A percentile compares a stretch with the other conserved stretches of the same genome.
phyloP scores from a whole-genome alignment of 768 basidiomycete genomes.

The Floccularia luteovirens region DNA sequence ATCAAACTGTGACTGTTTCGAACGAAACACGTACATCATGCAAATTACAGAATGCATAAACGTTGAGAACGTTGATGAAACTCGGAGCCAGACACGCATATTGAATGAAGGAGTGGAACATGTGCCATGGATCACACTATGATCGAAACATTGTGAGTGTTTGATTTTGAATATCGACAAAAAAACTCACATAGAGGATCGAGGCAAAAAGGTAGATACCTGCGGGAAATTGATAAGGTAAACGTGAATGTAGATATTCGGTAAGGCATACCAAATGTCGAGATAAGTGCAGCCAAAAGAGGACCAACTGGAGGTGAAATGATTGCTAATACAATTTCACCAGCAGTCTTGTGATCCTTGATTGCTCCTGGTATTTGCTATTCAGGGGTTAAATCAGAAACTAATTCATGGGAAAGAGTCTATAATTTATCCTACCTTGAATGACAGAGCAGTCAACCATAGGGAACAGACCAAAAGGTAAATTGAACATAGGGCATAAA shows the following conservation, averaged over 20 bases:
- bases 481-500: slow-evolving; percentile 74
- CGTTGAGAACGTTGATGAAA: slow-evolving; percentile 92
- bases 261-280: slow-evolving; percentile 54
- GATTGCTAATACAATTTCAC: slow-evolving; percentile 46
- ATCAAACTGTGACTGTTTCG: no score
- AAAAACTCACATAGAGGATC: slow-evolving; percentile 67
- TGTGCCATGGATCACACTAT: slow-evolving; percentile 95
- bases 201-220: slow-evolving; percentile 81
- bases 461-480: slow-evolving; percentile 88
- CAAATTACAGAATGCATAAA: slow-evolving; percentile 96
- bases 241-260: background rate
- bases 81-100: slow-evolving; percentile 86
- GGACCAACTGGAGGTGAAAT: slow-evolving; percentile 74
- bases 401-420: background rate
- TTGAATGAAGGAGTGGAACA: slow-evolving; percentile 90
- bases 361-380: slow-evolving; percentile 49
- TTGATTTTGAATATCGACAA: background rate
- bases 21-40: slow-evolving; percentile 55
- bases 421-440: slow-evolving; percentile 22
- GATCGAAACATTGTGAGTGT: background rate
- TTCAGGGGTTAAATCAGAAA: background rate
- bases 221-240: background rate
- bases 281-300: slow-evolving; percentile 79
- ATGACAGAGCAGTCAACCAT: slow-evolving; percentile 75
- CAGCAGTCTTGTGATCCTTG: slow-evolving; percentile 33